Evolutionary conservation across 805 yeast genomes (phyloP).

Genomic region (Pichia eremophila): DNA sequence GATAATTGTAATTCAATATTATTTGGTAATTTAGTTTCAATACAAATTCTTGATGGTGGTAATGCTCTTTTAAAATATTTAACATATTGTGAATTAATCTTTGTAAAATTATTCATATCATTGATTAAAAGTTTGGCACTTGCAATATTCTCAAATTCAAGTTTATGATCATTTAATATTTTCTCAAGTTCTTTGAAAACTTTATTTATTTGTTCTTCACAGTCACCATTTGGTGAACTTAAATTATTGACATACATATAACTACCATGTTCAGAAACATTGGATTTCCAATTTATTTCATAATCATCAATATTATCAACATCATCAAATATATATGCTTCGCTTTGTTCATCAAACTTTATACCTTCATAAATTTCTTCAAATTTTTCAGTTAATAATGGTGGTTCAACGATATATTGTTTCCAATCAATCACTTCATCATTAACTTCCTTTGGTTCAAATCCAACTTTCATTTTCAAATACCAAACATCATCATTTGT

Average conservation of each 20-base stretch:
- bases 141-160: slow-evolving; percentile 41
- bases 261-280: slow-evolving; percentile 18
- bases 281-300: slow-evolving; percentile 2
- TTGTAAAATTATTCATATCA: slow-evolving; percentile 56
- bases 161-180: slow-evolving; percentile 23
- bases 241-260: slow-evolving; percentile 38
- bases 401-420: slow-evolving; percentile 23
- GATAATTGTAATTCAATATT: slow-evolving; percentile 46
- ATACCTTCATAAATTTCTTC: slow-evolving; percentile 13
- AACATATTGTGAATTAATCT: slow-evolving; percentile 54
- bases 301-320: too few species aligned
- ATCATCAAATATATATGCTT: too few species aligned
- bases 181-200: slow-evolving; percentile 37
- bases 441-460: slow-evolving; percentile 22
- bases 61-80: slow-evolving; percentile 44
- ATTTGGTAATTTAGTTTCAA: slow-evolving; percentile 46
- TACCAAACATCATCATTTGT: slow-evolving; percentile 65
- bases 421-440: slow-evolving; percentile 9
- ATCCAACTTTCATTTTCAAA: slow-evolving; percentile 44
- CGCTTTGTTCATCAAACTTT: not conserved
- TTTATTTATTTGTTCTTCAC: slow-evolving; percentile 38
- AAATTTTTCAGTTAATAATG: slow-evolving; percentile 34
- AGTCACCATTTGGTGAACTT: slow-evolving; percentile 19
- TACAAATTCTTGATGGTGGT: slow-evolving; percentile 88
- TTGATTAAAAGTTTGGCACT: slow-evolving; percentile 51